phyloP scores from a whole-genome alignment of 208 protist genomes.

The Acanthamoeba lenticulata region DNA sequence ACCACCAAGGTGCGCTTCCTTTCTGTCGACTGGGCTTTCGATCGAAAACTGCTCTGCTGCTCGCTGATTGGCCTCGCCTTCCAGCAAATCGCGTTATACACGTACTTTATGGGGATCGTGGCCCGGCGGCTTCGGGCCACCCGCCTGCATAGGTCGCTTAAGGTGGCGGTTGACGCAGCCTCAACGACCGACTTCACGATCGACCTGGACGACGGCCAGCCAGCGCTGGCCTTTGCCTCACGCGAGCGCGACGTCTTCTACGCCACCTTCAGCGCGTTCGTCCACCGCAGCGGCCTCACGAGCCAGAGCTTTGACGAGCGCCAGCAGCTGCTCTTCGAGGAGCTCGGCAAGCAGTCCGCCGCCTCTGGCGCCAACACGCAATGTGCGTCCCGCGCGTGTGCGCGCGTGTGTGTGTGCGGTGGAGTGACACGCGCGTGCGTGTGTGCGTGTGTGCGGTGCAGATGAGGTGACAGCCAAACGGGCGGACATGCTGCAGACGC shows the following conservation, averaged over 20 bases:
- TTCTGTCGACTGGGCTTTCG: neutral
- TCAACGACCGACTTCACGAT: neutral
- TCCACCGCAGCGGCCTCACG: neutral
- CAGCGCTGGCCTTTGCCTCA: neutral
- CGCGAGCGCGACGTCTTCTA: neutral
- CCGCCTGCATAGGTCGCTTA: neutral
- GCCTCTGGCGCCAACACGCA: neutral
- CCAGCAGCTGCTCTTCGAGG: neutral
- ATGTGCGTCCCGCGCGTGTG: neutral
- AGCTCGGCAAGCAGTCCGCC: neutral
- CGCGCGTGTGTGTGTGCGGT: too few species aligned
- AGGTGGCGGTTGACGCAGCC: neutral
- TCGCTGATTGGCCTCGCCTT: neutral
- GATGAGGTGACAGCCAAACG: neutral
- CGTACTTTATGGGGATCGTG: conserved; percentile 9
- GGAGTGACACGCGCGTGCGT: too few species aligned
- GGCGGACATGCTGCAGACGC: neutral
- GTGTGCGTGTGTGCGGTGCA: too few species aligned
- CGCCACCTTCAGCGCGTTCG: neutral
- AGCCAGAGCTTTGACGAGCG: neutral
- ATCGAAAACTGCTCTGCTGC: neutral
- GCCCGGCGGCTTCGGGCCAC: neutral
- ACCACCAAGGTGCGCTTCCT: neutral
- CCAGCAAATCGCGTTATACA: neutral
- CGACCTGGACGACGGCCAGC: neutral